Evolutionary conservation across 371 early-diverging fungal genomes (phyloP), one percentile per base, ranked within the genome.

Genomic region (Rhizopus arrhizus): DNA sequence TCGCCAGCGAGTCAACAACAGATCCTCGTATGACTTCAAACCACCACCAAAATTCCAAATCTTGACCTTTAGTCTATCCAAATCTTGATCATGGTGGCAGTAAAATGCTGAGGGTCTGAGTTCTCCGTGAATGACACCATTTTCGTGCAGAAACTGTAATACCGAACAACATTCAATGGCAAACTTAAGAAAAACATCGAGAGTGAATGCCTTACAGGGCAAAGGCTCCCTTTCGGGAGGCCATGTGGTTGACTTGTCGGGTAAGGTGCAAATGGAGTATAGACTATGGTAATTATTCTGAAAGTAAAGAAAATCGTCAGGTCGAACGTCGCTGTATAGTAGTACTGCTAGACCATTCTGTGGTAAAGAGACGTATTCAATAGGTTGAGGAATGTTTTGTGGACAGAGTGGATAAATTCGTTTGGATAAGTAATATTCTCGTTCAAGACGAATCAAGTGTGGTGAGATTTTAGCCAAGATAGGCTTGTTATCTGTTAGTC

Each of bases 21-120:
- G 49, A 38, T 75, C 76, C 42, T 77, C 78, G 41, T 72, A 77
- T 0, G 74, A 75, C 42, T 68, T 73, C 2, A 70, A 49, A 0
- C 74, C 76, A 5, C 69, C 67, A 3, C 76, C 74, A 57, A 75
- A 73, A 35, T 72, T 75, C 65, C 68, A 71, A n/a, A 78, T 66
- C 42, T 73, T 78, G 5, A 65, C 57, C 12, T 48, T 43, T n/a
- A 62, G 29, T 9, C 62, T 46, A 28, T 59, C 53, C 35, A 64
- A 55, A 9, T 61, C 47, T 43, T 60, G 63, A n/a, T 53, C 28
- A 28, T 40, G 22, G 10, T 35, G 22, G 15, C 52, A 59, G 29
- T 59, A 58, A 34, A 78, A 78, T 2, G 76, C 66, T 15, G 68
- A 65, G 5, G 68, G 75, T 3, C 75, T 55, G 12, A 78, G 43